Conservation (phyloP, 1,139 yeast species). For the Lodderomyces beijingensis region DNA sequence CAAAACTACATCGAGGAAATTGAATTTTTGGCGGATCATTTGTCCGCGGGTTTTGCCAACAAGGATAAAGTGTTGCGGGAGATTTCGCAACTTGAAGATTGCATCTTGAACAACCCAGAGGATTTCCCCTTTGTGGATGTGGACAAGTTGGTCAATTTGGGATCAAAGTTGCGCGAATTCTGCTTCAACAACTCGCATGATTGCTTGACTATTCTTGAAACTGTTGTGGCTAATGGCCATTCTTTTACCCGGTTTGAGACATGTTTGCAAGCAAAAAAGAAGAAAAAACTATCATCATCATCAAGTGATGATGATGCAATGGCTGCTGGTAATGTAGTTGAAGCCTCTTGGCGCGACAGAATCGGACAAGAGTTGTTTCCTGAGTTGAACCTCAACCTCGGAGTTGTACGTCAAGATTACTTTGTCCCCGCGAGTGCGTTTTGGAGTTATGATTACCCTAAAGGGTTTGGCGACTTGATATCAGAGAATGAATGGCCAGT, state of each 20-base stretch:
- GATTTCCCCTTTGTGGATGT: conserved; percentile 4
- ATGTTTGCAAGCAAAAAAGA: no score
- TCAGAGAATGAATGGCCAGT: no score
- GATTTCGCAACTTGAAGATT: conserved; percentile 2
- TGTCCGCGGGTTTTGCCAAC: conserved; percentile 5
- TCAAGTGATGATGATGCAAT: no score
- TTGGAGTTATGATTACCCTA: no score
- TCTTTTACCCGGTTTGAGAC: conserved; percentile 8
- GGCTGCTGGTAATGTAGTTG: no score
- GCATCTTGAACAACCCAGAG: conserved; percentile 2
- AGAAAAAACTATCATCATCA: no score
- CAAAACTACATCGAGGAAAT: conserved; percentile 8
- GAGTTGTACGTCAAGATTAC: no score
- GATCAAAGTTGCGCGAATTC: conserved; percentile 9
- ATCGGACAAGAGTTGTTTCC: no score
- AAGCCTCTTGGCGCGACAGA: no score
- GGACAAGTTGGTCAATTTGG: conserved; percentile 7
- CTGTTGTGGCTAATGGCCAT: conserved; percentile 9
- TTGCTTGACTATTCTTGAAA: conserved; percentile 12
- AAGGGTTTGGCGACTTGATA: no score
- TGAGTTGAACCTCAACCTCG: no score
- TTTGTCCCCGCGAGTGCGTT: no score
- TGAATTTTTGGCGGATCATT: conserved; percentile 4
- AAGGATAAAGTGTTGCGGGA: conserved; percentile 5
- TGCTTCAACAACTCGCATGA: conserved; percentile 5